phyloP scores from a whole-genome alignment of 257 asterid species.

The Lavandula angustifolia region DNA sequence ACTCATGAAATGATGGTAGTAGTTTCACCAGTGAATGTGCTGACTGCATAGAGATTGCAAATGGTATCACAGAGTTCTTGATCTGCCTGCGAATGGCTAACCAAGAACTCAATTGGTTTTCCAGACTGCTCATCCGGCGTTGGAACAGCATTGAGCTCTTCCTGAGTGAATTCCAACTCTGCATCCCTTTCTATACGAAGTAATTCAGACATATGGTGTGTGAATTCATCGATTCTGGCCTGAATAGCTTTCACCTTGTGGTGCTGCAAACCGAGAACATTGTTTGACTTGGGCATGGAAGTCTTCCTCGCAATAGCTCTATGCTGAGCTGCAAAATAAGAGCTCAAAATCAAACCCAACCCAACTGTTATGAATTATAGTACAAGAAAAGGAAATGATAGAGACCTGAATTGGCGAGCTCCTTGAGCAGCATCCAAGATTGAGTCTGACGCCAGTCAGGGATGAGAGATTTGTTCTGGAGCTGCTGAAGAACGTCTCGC shows the following conservation, averaged over 20 bases:
- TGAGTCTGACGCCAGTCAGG: conserved; percentile 75
- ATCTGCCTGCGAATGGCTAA: conserved; percentile 85
- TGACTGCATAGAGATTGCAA: conserved; percentile 85
- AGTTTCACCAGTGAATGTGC: conserved; percentile 69
- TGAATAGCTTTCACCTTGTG: conserved; percentile 73
- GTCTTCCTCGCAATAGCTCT: conserved; percentile 83
- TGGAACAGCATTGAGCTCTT: conserved; percentile 89
- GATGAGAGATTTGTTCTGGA: conserved; percentile 53
- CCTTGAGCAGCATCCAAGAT: conserved; percentile 88
- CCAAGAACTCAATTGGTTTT: conserved; percentile 82
- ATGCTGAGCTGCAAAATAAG: conserved; percentile 74
- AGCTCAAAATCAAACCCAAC: background rate
- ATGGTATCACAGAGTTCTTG: conserved; percentile 96
- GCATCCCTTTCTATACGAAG: conserved; percentile 89
- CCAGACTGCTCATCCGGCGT: conserved; percentile 60
- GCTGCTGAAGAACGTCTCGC: conserved; percentile 72
- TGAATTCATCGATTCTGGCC: conserved; percentile 65
- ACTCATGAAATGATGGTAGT: conserved; percentile 10
- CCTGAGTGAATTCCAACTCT: conserved; percentile 89
- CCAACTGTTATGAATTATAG: background rate
- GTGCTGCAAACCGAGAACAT: conserved; percentile 68
- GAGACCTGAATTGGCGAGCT: conserved; percentile 80
- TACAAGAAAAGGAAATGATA: background rate
- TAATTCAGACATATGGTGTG: conserved; percentile 66
- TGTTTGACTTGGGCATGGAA: conserved; percentile 52